Evolutionary conservation across 2,329 filamentous ascomycete genomes (phyloP), one percentile per base, ranked within the genome.

Genomic region (Fusarium verticillioides): DNA sequence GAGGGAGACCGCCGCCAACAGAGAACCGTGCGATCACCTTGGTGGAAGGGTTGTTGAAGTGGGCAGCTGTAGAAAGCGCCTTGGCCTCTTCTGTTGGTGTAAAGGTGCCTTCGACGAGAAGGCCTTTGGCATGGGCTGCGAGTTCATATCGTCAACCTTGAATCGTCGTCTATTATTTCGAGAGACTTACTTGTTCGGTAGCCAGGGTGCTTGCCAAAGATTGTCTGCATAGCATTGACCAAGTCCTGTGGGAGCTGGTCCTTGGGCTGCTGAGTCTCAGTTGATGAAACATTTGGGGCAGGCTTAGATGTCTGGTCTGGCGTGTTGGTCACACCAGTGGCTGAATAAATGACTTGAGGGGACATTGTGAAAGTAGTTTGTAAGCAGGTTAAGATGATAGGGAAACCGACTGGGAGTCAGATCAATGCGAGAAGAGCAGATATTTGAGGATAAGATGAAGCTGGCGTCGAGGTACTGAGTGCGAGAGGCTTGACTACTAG

Each of bases 141-240:
- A 16, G 34, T 8, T 9, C 34, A 36, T 3, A 36, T 16, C 3
- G 34, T 36, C 3, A 36, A 15, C 34, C 7, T 36, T 36, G 7
- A 16, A 36, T 34, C 32, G 7, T 13, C 7, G 32, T 15, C 5
- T 34, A 3, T 7, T 34, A 15, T 13, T 12, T 34, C 6, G 13
- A 9, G 4, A 1, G 2, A 42, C 69, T 18, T 11, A 72, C 69
- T 72, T 21, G 69, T 72, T 18, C 69, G 63, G 9, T 69, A 72
- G 3, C 69, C 69, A 7, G 39, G 39, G 12, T 72, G 69, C 30
- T 72, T 72, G 13, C 69, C 69, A 11, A 72, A 72, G 7, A 72
- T 52, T 8, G 42, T 37, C n/a, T 70, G 68, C 66, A 70, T 70
- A 13, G 53, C 60, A 57, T 70, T 56, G 19, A 70, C 66, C 49